A percentile compares a stretch with the other conserved stretches of the same genome.
These are phyloP conservation scores for Phyllosticta citriasiana DNA, from an alignment of 2,329 filamentous ascomycete genomes.

Conservation along the genomic window DNA sequence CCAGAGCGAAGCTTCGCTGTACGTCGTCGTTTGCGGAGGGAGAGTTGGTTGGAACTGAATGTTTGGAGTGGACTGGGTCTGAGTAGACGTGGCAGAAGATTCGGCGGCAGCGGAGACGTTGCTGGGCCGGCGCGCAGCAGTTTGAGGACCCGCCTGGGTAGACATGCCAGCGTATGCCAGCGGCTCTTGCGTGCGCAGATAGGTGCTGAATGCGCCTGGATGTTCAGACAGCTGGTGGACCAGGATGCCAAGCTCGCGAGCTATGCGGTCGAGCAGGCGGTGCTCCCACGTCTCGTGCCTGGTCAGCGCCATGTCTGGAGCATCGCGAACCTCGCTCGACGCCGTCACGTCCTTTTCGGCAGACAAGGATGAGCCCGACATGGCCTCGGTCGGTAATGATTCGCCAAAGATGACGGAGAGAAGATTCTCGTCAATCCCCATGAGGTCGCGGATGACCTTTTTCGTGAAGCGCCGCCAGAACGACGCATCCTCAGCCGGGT, in stretches of 20 bases:
- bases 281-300: constrained; percentile 53
- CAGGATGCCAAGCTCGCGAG: constrained; percentile 73
- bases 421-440: constrained; percentile 80
- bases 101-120: constrained; percentile 16
- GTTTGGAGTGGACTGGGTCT: constrained; percentile 13
- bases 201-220: constrained; percentile 81
- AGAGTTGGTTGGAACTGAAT: constrained; percentile 43
- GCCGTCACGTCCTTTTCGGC: constrained; percentile 16
- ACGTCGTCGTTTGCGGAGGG: constrained; percentile 21
- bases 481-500: constrained; percentile 48
- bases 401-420: constrained; percentile 85
- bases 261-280: constrained; percentile 71
- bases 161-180: constrained; percentile 69
- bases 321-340: constrained; percentile 5
- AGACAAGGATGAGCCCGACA: neutral
- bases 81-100: constrained; percentile 13
- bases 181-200: constrained; percentile 47
- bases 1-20: constrained; percentile 50
- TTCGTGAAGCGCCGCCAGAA: constrained; percentile 75
- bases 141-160: constrained; percentile 13
- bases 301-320: neutral
- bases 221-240: constrained; percentile 78
- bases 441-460: constrained; percentile 76
- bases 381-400: constrained; percentile 45
- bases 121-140: constrained; percentile 6